Percentiles rank a stretch among this genome's conserved stretches.
Evolutionary conservation across 73 alveolate genomes (phyloP).

Genomic region (Durusdinium trenchii): DNA sequence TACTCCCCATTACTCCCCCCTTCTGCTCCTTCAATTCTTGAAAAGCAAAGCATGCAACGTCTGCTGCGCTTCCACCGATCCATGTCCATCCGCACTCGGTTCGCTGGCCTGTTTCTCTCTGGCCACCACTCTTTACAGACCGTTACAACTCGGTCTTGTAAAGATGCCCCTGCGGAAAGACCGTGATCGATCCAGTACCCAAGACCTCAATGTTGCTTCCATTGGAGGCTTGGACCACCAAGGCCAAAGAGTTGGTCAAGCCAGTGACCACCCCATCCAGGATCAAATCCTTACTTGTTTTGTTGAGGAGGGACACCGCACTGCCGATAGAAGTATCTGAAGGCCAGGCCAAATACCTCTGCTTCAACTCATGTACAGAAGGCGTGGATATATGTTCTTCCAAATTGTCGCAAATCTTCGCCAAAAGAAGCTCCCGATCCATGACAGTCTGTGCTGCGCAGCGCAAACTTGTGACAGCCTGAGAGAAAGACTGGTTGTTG

Average conservation of each 20-base stretch:
- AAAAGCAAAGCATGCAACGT: too few species aligned
- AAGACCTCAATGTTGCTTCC: not conserved
- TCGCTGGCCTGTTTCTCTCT: too few species aligned
- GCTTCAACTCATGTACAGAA: not conserved
- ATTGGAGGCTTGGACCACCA: constrained; percentile 4
- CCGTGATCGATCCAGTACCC: not conserved
- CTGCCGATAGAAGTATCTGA: not conserved
- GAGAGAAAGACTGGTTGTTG: not conserved
- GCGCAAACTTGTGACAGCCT: constrained; percentile 38
- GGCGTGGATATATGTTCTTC: not conserved
- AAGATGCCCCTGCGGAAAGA: not conserved
- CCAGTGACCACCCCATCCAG: not conserved
- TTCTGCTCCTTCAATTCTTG: too few species aligned
- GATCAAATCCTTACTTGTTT: not conserved
- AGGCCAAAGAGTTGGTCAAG: not conserved
- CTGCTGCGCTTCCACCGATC: too few species aligned
- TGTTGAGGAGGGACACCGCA: not conserved
- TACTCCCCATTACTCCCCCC: too few species aligned
- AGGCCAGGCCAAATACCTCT: not conserved
- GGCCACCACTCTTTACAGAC: too few species aligned
- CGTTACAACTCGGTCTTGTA: not conserved
- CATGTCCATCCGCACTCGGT: too few species aligned
- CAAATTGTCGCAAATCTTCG: not conserved
- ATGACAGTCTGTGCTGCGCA: not conserved
- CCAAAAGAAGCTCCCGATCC: constrained; percentile 37